Percentiles rank a stretch among this genome's conserved stretches.
Conservation (phyloP, 306 rosid genomes). For the Canavalia gladiata region DNA sequence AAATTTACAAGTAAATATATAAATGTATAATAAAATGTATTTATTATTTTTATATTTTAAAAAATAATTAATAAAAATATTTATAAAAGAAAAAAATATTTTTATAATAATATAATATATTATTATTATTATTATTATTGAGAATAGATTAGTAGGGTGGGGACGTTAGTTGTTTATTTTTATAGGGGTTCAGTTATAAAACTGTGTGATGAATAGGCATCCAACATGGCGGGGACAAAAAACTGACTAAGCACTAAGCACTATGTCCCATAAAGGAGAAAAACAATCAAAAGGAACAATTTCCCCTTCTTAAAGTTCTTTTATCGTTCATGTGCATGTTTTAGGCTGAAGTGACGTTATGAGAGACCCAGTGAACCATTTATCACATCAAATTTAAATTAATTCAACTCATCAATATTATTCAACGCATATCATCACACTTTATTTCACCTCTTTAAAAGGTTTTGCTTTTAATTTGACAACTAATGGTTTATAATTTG, state of each 20-base stretch:
- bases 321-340: constrained; percentile 37
- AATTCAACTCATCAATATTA: constrained; percentile 26
- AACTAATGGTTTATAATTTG: constrained; percentile 25
- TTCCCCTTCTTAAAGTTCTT: constrained; percentile 34
- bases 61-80: too few relatives aligned
- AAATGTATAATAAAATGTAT: too few relatives aligned
- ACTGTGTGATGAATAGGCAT: constrained; percentile 33
- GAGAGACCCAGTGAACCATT: constrained; percentile 22
- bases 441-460: constrained; percentile 43
- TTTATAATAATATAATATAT: neutral
- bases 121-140: neutral
- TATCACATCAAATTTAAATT: constrained; percentile 9
- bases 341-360: constrained; percentile 39
- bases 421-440: constrained; percentile 8
- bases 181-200: constrained; percentile 14
- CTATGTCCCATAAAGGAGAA: constrained; percentile 46
- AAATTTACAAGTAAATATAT: too few relatives aligned
- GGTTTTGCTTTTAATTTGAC: constrained; percentile 40
- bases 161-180: neutral
- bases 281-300: constrained; percentile 45
- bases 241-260: constrained; percentile 54
- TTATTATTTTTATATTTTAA: too few relatives aligned
- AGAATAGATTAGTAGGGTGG: neutral
- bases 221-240: constrained; percentile 56
- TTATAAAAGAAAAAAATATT: neutral